Evolutionary conservation across 2,329 filamentous ascomycete species (phyloP), one percentile per base, ranked within the genome.

Genomic region (Paraphaeosphaeria minitans): DNA sequence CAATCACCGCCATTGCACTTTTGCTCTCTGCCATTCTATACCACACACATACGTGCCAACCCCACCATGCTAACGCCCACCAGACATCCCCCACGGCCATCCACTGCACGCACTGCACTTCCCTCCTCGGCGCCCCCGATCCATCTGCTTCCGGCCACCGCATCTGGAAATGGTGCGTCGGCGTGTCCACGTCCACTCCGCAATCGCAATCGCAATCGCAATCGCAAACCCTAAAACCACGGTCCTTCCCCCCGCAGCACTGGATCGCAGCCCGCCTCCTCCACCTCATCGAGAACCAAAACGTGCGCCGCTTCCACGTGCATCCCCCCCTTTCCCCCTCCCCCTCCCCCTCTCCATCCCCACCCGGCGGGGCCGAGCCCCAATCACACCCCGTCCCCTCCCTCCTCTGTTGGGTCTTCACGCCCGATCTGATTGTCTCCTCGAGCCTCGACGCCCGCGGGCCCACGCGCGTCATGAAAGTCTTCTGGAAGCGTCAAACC

Each of bases 321-420:
- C 85, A 74, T 42, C 59, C 67, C 16, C 45, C 56, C 16, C 45
- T 49, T 22, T 19, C 55, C 21, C 10, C 55, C 1, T 29, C 55
- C 21, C 10, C 55, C 1, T 29, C 56, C 9, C 14, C 57, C 1
- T 35, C 47, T 21, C 33, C 58, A 16, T 6, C 35, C 6, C 13
- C 14, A 39, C 7, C 37, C 16, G 9, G 24, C 29, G 29, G 10
- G 29, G 4, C 8, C 29, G 8, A 6, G 29, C 29, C 29, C 8
- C 41, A 46, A 47, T 6, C 51, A 31, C 14, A 52, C 31, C 49
- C 66, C 16, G 58, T 64, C 5, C 61, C 66, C 7, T 70, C 72
- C 2, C 57, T 73, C 2, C 68, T 84, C 73, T 63, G 87, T 29
- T 88, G 85, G 86, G 77, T 85, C 55, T 88, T 88, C 73, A 85